Evolutionary conservation across 2,329 filamentous ascomycete species (phyloP).

Genomic region (Cladosporium oxysporum): DNA sequence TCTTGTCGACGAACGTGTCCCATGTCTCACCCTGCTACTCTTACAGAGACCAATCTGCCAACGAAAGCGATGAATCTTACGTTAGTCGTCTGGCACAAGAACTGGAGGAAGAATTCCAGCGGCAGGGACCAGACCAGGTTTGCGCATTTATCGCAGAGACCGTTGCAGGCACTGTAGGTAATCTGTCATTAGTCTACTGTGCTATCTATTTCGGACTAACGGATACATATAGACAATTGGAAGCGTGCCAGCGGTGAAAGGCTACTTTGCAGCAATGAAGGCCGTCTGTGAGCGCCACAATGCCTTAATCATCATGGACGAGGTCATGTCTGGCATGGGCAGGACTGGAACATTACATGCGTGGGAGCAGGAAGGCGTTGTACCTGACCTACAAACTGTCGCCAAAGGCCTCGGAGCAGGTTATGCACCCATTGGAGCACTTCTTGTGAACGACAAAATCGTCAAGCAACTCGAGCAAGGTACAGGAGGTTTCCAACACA

Average conservation of each 20-base stretch:
- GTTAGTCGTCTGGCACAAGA: conserved; percentile 45
- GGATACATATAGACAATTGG: conserved; percentile 43
- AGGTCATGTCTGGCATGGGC: conserved; percentile 29
- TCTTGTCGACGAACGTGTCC: conserved; percentile 52
- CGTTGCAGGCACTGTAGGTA: conserved; percentile 44
- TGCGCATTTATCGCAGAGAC: conserved; percentile 55
- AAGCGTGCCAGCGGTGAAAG: conserved; percentile 52
- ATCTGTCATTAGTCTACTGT: too few relatives aligned
- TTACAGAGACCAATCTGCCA: conserved; percentile 34
- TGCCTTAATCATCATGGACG: conserved; percentile 58
- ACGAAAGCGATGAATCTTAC: conserved; percentile 46
- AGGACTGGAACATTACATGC: conserved; percentile 35
- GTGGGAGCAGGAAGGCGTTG: conserved; percentile 42
- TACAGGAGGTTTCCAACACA: conserved; percentile 43
- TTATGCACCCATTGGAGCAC: conserved; percentile 59
- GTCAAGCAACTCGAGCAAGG: not conserved
- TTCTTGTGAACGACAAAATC: conserved; percentile 43
- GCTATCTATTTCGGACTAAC: not conserved
- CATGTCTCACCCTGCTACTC: conserved; percentile 61
- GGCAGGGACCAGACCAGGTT: conserved; percentile 50
- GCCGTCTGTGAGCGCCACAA: conserved; percentile 58
- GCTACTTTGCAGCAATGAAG: conserved; percentile 58
- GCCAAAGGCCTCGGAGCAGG: conserved; percentile 67
- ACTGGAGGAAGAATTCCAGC: conserved; percentile 51
- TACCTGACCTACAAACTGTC: conserved; percentile 64